Evolutionary conservation across 1,139 yeast species (phyloP).

Genomic region (Taphrina communis): DNA sequence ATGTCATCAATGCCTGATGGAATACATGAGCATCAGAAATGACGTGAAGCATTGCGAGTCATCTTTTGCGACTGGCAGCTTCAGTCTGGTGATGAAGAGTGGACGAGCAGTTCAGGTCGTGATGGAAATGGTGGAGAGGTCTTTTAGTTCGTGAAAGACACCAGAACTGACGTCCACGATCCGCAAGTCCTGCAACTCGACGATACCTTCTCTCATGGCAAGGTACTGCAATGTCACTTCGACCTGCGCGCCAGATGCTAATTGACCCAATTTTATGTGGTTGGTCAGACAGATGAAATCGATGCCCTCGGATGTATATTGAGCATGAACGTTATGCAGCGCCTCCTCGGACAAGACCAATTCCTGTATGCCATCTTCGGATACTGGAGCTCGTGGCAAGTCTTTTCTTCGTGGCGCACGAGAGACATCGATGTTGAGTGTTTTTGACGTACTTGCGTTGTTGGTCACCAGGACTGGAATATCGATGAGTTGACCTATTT

Average conservation of each 20-base stretch:
- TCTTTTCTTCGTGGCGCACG: conserved; percentile 6
- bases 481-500: conserved; percentile 3
- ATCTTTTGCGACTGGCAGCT: too few relatives aligned
- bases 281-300: conserved; percentile 16
- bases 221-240: conserved; percentile 13
- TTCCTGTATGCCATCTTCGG: neutral
- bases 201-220: conserved; percentile 7
- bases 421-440: conserved; percentile 13
- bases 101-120: neutral
- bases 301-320: neutral
- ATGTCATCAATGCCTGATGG: too few relatives aligned
- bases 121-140: conserved; percentile 6
- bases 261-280: neutral
- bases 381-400: conserved; percentile 6
- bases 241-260: conserved; percentile 3
- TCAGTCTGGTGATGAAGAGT: too few relatives aligned
- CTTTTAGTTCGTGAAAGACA: conserved; percentile 17
- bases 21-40: too few relatives aligned
- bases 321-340: neutral
- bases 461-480: conserved; percentile 4
- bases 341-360: conserved; percentile 4
- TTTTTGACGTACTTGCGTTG: neutral
- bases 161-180: conserved; percentile 13
- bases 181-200: conserved; percentile 16
- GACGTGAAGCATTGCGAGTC: too few relatives aligned